These are phyloP conservation scores for Ceratocystis destructans DNA, from an alignment of 2,329 filamentous ascomycete species.

Conservation along the genomic window DNA sequence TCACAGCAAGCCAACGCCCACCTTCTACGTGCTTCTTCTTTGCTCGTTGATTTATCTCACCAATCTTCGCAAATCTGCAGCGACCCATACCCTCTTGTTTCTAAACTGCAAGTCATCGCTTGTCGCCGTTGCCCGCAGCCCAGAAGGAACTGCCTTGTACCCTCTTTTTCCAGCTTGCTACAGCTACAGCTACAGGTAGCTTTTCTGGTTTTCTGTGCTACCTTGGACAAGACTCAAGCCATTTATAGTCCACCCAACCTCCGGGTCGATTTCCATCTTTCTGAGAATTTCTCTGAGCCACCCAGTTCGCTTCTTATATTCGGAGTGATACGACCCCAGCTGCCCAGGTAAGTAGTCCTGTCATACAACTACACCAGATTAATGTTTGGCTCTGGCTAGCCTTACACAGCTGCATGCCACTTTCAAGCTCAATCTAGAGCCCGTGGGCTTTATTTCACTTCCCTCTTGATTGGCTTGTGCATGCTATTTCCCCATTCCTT, in stretches of 20 bases:
- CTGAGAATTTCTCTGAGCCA: background rate
- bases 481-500: background rate
- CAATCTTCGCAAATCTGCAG: background rate
- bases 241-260: background rate
- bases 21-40: background rate
- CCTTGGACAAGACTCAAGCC: background rate
- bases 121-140: background rate
- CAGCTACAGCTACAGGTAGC: background rate
- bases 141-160: background rate
- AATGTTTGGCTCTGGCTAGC: background rate
- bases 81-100: background rate
- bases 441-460: too few relatives aligned
- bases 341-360: constrained; percentile 4
- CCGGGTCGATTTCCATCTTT: background rate
- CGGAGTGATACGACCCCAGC: background rate
- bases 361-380: background rate
- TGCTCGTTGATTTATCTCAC: background rate
- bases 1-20: background rate
- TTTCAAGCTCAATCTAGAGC: too few relatives aligned
- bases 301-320: background rate
- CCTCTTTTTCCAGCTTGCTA: constrained; percentile 3
- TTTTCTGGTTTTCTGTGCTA: background rate
- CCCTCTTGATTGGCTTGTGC: background rate
- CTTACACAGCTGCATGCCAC: background rate
- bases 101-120: background rate